A percentile compares a stretch with the other conserved stretches of the same genome.
phyloP scores from a whole-genome alignment of 2,329 filamentous ascomycete species.

The Colletotrichum gigasporum region DNA sequence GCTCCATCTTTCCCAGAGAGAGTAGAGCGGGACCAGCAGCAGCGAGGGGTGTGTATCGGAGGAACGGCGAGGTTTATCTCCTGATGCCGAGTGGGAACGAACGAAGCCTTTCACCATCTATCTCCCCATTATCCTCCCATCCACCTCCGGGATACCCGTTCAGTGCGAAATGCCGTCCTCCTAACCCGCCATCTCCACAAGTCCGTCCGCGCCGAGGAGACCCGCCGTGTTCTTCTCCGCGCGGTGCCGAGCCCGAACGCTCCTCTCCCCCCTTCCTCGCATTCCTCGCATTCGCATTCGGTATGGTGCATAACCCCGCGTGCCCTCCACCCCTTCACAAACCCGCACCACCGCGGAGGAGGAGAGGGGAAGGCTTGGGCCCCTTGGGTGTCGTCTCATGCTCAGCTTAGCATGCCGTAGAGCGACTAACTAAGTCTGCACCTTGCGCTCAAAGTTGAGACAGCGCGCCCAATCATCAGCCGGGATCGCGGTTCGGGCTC shows the following conservation, averaged over 20 bases:
- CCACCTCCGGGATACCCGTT: neutral
- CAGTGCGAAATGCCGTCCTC: neutral
- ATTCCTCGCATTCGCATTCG: neutral
- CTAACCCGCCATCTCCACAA: neutral
- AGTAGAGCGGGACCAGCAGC: no score
- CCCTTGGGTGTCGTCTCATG: conserved; percentile 22
- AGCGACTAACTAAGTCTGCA: neutral
- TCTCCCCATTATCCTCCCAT: neutral
- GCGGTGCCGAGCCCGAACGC: neutral
- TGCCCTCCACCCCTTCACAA: neutral
- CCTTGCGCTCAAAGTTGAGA: neutral
- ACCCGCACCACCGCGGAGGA: neutral
- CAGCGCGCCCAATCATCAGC: conserved; percentile 20
- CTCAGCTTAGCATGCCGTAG: neutral
- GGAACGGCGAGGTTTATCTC: neutral
- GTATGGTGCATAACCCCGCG: conserved; percentile 21
- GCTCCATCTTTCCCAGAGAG: neutral
- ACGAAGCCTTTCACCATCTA: neutral
- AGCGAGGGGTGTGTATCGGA: neutral
- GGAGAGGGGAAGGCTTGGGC: neutral
- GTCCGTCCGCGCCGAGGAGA: neutral
- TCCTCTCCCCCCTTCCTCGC: neutral
- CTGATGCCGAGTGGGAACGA: neutral
- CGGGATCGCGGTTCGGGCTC: conserved; percentile 11
- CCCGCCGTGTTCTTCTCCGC: neutral